Conservation (phyloP, 2,329 filamentous ascomycete genomes). For the Aspergillus felis region DNA sequence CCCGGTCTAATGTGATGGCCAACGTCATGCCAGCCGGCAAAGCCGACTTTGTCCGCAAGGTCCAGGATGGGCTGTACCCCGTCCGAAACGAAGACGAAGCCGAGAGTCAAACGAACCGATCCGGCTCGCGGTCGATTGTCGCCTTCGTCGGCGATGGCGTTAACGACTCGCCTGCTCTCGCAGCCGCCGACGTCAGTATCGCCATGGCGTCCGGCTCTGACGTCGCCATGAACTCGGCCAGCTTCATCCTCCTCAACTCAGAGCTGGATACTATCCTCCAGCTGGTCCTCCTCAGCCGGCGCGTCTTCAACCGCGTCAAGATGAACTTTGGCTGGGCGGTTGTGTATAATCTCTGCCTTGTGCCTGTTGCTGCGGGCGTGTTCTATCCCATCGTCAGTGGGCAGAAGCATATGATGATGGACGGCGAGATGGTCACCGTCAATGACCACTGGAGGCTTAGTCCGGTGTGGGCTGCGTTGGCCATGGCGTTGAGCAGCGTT, state of each 20-base stretch:
- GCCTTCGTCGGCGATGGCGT: conserved; percentile 86
- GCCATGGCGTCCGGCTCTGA: conserved; percentile 77
- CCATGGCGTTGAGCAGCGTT: conserved; percentile 89
- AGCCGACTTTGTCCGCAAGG: conserved; percentile 39
- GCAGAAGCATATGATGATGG: conserved; percentile 29
- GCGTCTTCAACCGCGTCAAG: conserved; percentile 73
- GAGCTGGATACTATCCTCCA: conserved; percentile 67
- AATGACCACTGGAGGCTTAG: conserved; percentile 44
- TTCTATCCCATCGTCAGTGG: conserved; percentile 59
- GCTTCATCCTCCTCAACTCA: conserved; percentile 74
- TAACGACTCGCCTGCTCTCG: conserved; percentile 78
- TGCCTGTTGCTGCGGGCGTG: conserved; percentile 77
- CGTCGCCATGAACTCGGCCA: conserved; percentile 75
- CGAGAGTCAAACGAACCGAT: conserved; percentile 8
- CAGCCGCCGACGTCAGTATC: conserved; percentile 77
- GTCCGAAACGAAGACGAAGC: conserved; percentile 1
- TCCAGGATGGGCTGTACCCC: conserved; percentile 27
- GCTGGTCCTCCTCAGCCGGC: conserved; percentile 65
- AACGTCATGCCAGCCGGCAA: conserved; percentile 84
- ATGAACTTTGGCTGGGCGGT: conserved; percentile 85
- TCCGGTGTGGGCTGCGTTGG: conserved; percentile 74
- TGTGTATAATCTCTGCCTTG: conserved; percentile 72
- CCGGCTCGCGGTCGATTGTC: conserved; percentile 52
- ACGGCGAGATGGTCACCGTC: conserved; percentile 30
- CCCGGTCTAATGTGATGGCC: conserved; percentile 70